phyloP scores from a whole-genome alignment of 805 yeast species.

The Barnettozyma pratensis region DNA sequence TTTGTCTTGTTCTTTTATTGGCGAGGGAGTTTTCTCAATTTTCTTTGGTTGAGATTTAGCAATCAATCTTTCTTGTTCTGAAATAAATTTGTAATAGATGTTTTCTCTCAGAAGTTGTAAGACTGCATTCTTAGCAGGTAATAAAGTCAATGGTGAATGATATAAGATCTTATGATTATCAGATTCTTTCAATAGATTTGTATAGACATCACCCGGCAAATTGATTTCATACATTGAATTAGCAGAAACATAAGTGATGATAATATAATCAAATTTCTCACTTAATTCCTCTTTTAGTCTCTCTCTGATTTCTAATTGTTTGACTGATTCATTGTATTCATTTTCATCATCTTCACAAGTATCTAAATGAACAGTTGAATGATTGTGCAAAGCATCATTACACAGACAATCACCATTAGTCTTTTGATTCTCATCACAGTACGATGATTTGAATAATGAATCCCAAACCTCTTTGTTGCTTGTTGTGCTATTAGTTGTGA shows the following conservation, averaged over 20 bases:
- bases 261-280: conserved; percentile 34
- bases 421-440: conserved; percentile 5
- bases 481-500: not conserved
- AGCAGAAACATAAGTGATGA: conserved; percentile 34
- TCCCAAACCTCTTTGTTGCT: conserved; percentile 14
- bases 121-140: conserved; percentile 28
- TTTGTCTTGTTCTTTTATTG: not conserved
- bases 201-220: conserved; percentile 35
- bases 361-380: no score
- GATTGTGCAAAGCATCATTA: not conserved
- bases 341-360: conserved; percentile 6
- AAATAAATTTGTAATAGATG: conserved; percentile 27
- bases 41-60: conserved; percentile 5
- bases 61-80: conserved; percentile 18
- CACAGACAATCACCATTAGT: conserved; percentile 11
- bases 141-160: conserved; percentile 28
- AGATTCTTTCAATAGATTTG: conserved; percentile 25
- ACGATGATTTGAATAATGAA: conserved; percentile 10
- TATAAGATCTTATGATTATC: conserved; percentile 22
- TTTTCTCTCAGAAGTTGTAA: conserved; percentile 29
- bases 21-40: no score
- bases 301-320: conserved; percentile 16
- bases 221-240: conserved; percentile 46
- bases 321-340: conserved; percentile 17
- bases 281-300: conserved; percentile 17